phyloP scores from a whole-genome alignment of 163 green algal genomes.

The Scenedesmus sp. region DNA sequence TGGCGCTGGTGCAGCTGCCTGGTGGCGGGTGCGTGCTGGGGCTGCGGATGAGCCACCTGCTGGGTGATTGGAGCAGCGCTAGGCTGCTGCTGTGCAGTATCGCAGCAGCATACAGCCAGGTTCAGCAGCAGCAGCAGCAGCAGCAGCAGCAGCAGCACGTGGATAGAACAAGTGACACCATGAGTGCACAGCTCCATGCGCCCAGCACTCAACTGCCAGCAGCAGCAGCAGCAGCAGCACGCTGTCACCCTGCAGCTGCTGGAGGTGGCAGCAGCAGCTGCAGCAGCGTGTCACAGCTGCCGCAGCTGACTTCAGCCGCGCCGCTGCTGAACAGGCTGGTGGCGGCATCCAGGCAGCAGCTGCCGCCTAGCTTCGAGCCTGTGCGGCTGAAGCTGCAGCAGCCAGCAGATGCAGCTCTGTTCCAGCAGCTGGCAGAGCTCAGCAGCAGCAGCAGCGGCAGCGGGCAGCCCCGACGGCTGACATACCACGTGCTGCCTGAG shows the following conservation, averaged over 20 bases:
- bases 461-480: neutral
- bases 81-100: constrained; percentile 17
- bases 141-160: neutral
- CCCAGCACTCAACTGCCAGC: neutral
- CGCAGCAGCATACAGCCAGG: constrained; percentile 22
- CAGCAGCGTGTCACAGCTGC: too few species aligned
- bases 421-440: constrained; percentile 15
- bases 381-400: constrained; percentile 32
- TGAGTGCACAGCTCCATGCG: neutral
- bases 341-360: neutral
- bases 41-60: constrained; percentile 8
- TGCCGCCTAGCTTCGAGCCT: neutral
- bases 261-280: neutral
- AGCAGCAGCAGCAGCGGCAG: constrained; percentile 25
- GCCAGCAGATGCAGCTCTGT: constrained; percentile 6
- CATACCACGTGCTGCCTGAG: constrained; percentile 1
- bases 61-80: constrained; percentile 39
- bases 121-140: neutral
- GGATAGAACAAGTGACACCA: too few species aligned
- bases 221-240: neutral
- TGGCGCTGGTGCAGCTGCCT: constrained; percentile 9
- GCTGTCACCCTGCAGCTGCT: constrained; percentile 7
- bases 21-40: constrained; percentile 30
- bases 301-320: neutral
- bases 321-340: constrained; percentile 43